Evolutionary conservation across 2,329 filamentous ascomycete species (phyloP).

Genomic region (Amesomyces nigricolor): DNA sequence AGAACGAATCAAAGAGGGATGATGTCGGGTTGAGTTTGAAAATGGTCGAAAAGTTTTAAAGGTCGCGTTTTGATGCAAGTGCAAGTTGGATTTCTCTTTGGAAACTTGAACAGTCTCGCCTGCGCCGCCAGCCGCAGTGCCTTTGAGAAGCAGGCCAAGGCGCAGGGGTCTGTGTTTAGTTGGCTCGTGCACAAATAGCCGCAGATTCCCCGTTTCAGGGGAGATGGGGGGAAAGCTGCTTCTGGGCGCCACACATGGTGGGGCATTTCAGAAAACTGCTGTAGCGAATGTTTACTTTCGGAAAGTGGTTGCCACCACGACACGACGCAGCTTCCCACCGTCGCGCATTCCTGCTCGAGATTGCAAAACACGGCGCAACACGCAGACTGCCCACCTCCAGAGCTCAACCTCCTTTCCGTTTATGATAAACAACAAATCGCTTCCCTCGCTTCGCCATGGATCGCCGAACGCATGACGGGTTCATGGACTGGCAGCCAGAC

Average conservation of each 20-base stretch:
- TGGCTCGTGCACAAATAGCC: conserved; percentile 4
- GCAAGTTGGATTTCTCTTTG: neutral
- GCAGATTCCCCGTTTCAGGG: neutral
- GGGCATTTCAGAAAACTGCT: conserved; percentile 18
- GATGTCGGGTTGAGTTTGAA: neutral
- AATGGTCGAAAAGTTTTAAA: too few species aligned
- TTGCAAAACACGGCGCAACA: conserved; percentile 1
- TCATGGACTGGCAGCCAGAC: conserved; percentile 64
- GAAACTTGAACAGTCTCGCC: neutral
- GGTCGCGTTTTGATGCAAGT: too few species aligned
- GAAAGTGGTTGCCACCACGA: conserved; percentile 27
- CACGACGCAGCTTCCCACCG: conserved; percentile 22
- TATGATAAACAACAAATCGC: neutral
- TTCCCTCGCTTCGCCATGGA: conserved; percentile 37
- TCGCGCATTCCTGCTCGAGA: conserved; percentile 1
- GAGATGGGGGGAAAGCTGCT: too few species aligned
- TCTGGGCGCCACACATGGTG: conserved; percentile 1
- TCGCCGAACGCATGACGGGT: conserved; percentile 52
- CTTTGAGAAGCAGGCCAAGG: neutral
- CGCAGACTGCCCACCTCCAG: neutral
- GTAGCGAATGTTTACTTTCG: conserved; percentile 26
- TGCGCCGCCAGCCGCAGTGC: neutral
- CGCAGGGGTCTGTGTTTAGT: neutral
- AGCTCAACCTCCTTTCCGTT: neutral
- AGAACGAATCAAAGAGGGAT: neutral